Percentiles rank a stretch among this genome's conserved stretches.
phyloP scores from a whole-genome alignment of 2,329 filamentous ascomycete species.

The Penicillium sp. region DNA sequence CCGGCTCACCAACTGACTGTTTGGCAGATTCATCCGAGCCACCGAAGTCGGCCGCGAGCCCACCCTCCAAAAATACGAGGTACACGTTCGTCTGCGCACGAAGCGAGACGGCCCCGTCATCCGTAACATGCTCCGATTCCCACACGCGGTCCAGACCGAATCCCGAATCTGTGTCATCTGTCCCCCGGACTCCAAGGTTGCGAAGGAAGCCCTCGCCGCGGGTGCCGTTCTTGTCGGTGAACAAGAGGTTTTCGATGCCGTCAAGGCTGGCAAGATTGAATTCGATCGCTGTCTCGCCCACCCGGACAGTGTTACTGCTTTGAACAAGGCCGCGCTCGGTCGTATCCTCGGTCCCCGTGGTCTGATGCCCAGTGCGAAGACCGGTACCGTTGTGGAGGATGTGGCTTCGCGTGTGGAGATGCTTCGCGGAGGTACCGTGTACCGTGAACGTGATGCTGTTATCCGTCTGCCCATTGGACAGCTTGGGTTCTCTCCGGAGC shows the following conservation, averaged over 20 bases:
- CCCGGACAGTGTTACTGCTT: constrained; percentile 70
- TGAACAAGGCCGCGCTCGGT: constrained; percentile 80
- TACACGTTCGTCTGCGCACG: constrained; percentile 80
- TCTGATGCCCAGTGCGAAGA: constrained; percentile 88
- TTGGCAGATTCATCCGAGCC: constrained; percentile 78
- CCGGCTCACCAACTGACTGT: constrained; percentile 8
- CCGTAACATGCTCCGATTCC: constrained; percentile 83
- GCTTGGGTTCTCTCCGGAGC: constrained; percentile 81
- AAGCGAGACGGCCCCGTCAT: constrained; percentile 83
- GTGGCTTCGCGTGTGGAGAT: constrained; percentile 74
- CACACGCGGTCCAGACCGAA: constrained; percentile 86
- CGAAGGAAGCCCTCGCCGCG: constrained; percentile 70
- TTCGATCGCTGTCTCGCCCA: constrained; percentile 93
- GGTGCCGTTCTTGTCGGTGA: constrained; percentile 85
- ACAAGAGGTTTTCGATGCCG: constrained; percentile 77
- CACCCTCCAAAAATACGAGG: constrained; percentile 78
- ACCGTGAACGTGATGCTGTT: constrained; percentile 81
- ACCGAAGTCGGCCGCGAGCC: constrained; percentile 84
- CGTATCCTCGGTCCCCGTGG: constrained; percentile 83
- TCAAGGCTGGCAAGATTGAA: constrained; percentile 73
- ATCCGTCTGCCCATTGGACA: constrained; percentile 90
- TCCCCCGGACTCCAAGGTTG: constrained; percentile 74
- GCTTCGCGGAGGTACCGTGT: constrained; percentile 80
- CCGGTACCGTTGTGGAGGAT: constrained; percentile 84
- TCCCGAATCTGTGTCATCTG: constrained; percentile 88